Evolutionary conservation across 2,329 filamentous ascomycete species (phyloP), one percentile per base, ranked within the genome.

Genomic region (Colletotrichum endophyticum): DNA sequence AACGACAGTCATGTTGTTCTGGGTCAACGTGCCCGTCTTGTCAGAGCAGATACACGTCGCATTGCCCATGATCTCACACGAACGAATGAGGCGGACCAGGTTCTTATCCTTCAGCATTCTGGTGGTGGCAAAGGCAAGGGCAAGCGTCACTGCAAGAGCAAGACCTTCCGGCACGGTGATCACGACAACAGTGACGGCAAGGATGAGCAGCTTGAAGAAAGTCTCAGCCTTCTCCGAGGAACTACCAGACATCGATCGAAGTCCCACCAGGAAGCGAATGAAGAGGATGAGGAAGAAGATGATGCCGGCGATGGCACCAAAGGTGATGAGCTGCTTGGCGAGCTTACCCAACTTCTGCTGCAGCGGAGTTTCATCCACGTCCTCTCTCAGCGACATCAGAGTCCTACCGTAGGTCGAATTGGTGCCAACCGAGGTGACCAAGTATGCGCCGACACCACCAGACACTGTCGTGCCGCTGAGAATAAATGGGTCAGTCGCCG

Each of bases 361-460:
- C 9, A 96, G 84, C 5, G 95, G 95, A 2, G 95, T 96, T 28
- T 94, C 94, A 81, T 96, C 93, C 73, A 93, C 92, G 77, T 95
- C 93, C 79, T 95, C 94, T 77, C 94, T 92, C 13, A 96, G 86
- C 49, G 94, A 94, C 90, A 96, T 94, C 86, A 96, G 90, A 4
- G 93, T 95, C 80, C 95, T 94, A 72, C 95, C 95, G 80, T 95
- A 93, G 36, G 91, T 94, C 1, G 94, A 95, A 83, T 96, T 90
- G 44, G 94, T 89, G 78, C 95, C 95, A 22, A 93, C 92, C 6
- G 94, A 91, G 2, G 94, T 95, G 71, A 96, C 94, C 71, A 96
- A 83, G 83, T 95, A 96, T 6, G 91, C 92, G 12, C 95, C 95
- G 9, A 95, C 89, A 71, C 95, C 95, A 80, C 95, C 94, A 0